Conservation (phyloP, 306 rosid genomes). For the Notholithocarpus densiflorus region DNA sequence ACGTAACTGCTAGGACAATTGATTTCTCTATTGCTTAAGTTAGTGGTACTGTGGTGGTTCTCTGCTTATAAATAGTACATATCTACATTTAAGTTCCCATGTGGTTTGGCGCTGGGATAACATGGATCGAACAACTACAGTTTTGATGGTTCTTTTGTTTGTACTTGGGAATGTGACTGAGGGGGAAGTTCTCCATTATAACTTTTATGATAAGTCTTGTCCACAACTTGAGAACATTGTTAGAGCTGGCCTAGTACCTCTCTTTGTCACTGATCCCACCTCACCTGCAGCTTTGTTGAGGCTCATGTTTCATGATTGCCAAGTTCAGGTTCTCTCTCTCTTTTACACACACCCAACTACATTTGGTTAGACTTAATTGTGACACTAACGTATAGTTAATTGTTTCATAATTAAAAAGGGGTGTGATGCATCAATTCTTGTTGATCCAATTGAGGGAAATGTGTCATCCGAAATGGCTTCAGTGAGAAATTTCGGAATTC, state of each 20-base stretch:
- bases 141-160: background rate
- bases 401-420: conserved; percentile 8
- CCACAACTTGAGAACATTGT: conserved; percentile 28
- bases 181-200: conserved; percentile 23
- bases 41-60: background rate
- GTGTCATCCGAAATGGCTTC: conserved; percentile 21
- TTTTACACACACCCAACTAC: too few relatives aligned
- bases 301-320: conserved; percentile 45
- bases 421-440: conserved; percentile 35
- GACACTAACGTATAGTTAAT: background rate
- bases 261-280: conserved; percentile 25
- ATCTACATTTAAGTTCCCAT: background rate
- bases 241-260: conserved; percentile 9
- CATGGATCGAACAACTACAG: conserved; percentile 5
- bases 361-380: background rate
- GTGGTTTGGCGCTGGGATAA: background rate
- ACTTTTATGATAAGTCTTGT: conserved; percentile 32
- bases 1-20: background rate
- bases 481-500: conserved; percentile 22
- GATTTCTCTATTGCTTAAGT: background rate
- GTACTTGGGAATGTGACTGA: conserved; percentile 3
- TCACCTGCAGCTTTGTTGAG: conserved; percentile 37
- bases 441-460: conserved; percentile 4
- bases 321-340: conserved; percentile 24
- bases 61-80: background rate